These are phyloP conservation scores for Paramyrothecium roridum DNA, from an alignment of 2,329 filamentous ascomycete genomes.

Conservation along the genomic window DNA sequence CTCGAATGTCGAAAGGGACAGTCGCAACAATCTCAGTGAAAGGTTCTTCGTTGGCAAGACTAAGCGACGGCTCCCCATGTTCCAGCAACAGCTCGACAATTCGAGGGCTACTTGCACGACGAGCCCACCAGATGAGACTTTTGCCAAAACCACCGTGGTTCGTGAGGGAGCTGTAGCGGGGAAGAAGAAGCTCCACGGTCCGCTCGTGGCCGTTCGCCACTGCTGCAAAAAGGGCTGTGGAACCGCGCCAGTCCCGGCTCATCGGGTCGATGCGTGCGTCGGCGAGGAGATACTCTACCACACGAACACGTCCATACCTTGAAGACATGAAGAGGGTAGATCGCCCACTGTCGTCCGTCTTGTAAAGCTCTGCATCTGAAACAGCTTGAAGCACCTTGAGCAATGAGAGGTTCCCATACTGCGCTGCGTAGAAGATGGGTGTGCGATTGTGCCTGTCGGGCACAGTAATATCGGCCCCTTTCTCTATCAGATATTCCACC, in stretches of 20 bases:
- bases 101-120: neutral
- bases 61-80: neutral
- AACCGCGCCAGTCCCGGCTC: neutral
- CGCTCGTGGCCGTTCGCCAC: neutral
- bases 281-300: neutral
- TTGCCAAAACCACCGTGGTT: neutral
- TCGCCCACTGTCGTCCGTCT: neutral
- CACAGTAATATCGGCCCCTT: neutral
- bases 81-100: neutral
- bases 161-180: neutral
- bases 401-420: neutral
- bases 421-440: neutral
- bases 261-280: neutral
- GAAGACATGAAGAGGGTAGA: neutral
- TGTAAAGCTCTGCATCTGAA: neutral
- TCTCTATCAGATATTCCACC: neutral
- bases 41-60: neutral
- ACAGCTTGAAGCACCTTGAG: neutral
- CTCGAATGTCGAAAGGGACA: neutral
- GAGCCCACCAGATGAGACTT: neutral
- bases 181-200: neutral
- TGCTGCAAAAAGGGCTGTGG: neutral
- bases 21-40: neutral
- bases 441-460: neutral
- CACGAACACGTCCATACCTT: neutral